Conservation (phyloP, 345 rosid species). For the Eutrema heterophyllum region DNA sequence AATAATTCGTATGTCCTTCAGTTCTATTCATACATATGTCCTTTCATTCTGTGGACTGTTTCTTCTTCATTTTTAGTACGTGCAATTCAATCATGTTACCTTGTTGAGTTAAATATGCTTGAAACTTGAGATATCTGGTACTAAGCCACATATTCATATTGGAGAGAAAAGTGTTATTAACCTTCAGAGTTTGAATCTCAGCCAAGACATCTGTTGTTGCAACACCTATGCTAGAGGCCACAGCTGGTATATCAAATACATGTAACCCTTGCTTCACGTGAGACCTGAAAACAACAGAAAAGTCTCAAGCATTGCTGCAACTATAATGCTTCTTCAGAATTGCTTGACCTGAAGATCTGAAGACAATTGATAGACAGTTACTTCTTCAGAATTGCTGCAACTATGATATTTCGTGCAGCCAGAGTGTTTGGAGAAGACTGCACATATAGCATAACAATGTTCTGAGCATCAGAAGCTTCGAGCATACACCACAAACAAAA, state of each 20-base stretch:
- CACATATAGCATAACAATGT: conserved; percentile 30
- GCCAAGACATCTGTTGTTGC: conserved; percentile 52
- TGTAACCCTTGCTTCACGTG: conserved; percentile 66
- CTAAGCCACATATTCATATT: neutral
- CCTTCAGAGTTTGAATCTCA: conserved; percentile 73
- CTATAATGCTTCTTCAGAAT: conserved; percentile 37
- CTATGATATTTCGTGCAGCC: conserved; percentile 57
- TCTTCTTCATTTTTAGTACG: neutral
- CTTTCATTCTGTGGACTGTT: neutral
- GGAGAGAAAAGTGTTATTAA: conserved; percentile 22
- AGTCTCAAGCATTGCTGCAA: conserved; percentile 55
- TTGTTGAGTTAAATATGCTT: neutral
- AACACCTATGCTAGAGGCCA: conserved; percentile 54
- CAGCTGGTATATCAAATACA: conserved; percentile 57
- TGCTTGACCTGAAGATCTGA: neutral
- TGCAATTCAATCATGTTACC: conserved; percentile 4
- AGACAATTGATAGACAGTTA: conserved; percentile 28
- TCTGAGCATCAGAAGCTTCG: conserved; percentile 20
- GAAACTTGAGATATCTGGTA: conserved; percentile 1
- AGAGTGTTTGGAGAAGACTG: conserved; percentile 75
- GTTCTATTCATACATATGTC: neutral
- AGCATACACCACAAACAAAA: neutral
- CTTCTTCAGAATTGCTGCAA: conserved; percentile 75
- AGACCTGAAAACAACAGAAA: conserved; percentile 44
- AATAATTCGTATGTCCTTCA: neutral